Base-by-base conservation (phyloP, 495 filamentous ascomycete species). In the Neurospora cerealis region DNA sequence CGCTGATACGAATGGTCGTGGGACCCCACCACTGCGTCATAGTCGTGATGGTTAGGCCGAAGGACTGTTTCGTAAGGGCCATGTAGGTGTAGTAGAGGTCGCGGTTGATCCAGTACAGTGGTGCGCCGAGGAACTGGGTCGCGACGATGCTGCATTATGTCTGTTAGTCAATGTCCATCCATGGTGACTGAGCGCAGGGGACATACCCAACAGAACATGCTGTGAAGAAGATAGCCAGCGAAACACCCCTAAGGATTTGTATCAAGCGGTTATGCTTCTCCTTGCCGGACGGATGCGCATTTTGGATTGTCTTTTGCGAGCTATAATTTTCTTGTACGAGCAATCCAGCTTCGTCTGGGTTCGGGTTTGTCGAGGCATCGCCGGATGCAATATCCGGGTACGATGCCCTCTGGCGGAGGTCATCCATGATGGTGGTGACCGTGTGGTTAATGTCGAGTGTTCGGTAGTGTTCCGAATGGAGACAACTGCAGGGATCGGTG, bases 21-120 rank as follows among this genome's bases (percentile, higher is more conserved):
- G 93, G 93, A 69, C 87, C 88, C 91, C 91, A 96, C 90, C 91
- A 93, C 74, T 94, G 87, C 24, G 92, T 94, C 85, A 94, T 89
- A 28, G 89, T 92, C 15, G 89, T 93, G 72, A 91, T 88, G 34
- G 93, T 76, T 6, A 95, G 80, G 36, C 92, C 93, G 79, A 94
- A 95, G 40, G 85, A 88, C 73, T 90, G 87, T 79, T 96, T 95
- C 1, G 91, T 92, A 75, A 92, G 77, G 39, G 92, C 88, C 88
- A 95, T 94, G 81, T 90, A 93, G 62, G 90, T 86, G 79, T 94
- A 91, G 84, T 92, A 95, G 46, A 88, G 82, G 42, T 92, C 88
- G 76, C 87, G 88, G 78, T 87, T 89, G 74, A 92, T 80, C 76
- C 88, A 88, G 78, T 94, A 94, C 19, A 94, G 83, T 44, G 90